Conservation (phyloP, 768 basidiomycete species). For the Mycena maculata region DNA sequence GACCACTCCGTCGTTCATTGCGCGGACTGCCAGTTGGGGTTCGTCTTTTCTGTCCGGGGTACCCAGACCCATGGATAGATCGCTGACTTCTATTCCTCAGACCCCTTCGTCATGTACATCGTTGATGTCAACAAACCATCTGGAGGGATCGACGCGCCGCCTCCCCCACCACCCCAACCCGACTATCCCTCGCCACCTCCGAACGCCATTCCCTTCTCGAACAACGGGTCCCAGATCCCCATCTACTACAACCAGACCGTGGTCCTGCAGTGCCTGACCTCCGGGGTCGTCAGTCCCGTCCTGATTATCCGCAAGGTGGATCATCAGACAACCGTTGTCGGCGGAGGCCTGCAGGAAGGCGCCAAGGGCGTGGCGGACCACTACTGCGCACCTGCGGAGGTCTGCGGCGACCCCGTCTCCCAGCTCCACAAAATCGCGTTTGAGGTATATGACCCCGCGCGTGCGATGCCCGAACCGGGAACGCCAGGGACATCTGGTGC, state of each 20-base stretch:
- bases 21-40: conserved; percentile 93
- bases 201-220: conserved; percentile 87
- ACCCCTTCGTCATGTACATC: conserved; percentile 97
- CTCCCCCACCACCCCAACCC: conserved; percentile 84
- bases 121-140: conserved; percentile 91
- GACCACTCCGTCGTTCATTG: conserved; percentile 88
- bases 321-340: conserved; percentile 88
- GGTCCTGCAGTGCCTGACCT: conserved; percentile 92
- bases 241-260: conserved; percentile 98
- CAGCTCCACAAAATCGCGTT: conserved; percentile 97
- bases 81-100: conserved; percentile 49
- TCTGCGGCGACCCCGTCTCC: conserved; percentile 93
- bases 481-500: conserved; percentile 83
- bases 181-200: conserved; percentile 94
- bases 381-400: conserved; percentile 85
- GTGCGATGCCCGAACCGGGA: conserved; percentile 78
- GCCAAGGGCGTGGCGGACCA: conserved; percentile 87
- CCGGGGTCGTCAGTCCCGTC: conserved; percentile 93
- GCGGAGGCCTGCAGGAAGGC: conserved; percentile 90
- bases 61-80: conserved; percentile 19
- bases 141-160: conserved; percentile 80
- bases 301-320: conserved; percentile 96
- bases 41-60: conserved; percentile 44
- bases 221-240: conserved; percentile 86
- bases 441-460: conserved; percentile 83